Conservation (phyloP, 2,329 filamentous ascomycete species). For the Calycina marina region DNA sequence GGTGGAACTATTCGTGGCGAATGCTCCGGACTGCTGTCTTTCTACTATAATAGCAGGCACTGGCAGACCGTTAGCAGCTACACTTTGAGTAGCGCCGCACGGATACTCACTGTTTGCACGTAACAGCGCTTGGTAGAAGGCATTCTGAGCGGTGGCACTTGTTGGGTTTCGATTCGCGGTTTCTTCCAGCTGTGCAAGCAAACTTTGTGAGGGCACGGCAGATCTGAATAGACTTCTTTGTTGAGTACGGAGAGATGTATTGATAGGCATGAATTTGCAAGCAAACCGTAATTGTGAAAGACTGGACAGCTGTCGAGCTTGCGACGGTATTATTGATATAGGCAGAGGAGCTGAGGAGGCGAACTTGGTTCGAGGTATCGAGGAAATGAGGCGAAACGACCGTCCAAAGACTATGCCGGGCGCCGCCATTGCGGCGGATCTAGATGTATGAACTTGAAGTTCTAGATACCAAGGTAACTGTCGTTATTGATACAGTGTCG, state of each 20-base stretch:
- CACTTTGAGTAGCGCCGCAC: too few species aligned
- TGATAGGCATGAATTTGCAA: constrained; percentile 1
- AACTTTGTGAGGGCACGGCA: constrained; percentile 32
- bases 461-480: too few species aligned
- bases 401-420: not conserved
- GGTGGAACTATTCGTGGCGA: constrained; percentile 65
- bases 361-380: not conserved
- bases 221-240: constrained; percentile 17
- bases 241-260: constrained; percentile 7
- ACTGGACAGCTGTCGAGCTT: not conserved
- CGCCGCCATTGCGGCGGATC: not conserved
- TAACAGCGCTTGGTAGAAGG: constrained; percentile 83
- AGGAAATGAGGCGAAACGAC: not conserved
- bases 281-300: not conserved
- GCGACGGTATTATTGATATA: not conserved
- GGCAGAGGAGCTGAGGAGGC: not conserved
- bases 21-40: constrained; percentile 73
- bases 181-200: constrained; percentile 77
- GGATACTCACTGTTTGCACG: constrained; percentile 74
- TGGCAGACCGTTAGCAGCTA: too few species aligned
- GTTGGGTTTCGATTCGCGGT: constrained; percentile 84
- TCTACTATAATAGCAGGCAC: constrained; percentile 90
- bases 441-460: too few species aligned
- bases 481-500: not conserved
- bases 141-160: constrained; percentile 78